These are phyloP conservation scores for Fusarium falciforme DNA, from an alignment of 2,329 filamentous ascomycete species.

Conservation along the genomic window DNA sequence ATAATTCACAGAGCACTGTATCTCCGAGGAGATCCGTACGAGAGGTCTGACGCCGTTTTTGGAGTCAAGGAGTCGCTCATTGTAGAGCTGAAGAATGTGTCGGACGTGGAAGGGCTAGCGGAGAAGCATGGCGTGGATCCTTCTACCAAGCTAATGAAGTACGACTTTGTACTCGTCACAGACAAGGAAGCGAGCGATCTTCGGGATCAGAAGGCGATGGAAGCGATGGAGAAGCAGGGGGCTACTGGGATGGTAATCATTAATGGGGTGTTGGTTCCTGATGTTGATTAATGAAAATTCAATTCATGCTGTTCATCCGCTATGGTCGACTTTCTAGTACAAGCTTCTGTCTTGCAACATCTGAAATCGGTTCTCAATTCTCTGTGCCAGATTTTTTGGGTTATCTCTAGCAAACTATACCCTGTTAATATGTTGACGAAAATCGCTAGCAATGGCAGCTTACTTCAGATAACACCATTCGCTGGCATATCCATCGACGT, in stretches of 20 bases:
- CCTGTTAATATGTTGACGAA: too few relatives aligned
- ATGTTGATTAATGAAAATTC: background rate
- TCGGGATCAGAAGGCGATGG: constrained; percentile 20
- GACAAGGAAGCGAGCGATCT: constrained; percentile 21
- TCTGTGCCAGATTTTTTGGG: too few relatives aligned
- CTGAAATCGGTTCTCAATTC: too few relatives aligned
- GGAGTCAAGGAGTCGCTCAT: constrained; percentile 85
- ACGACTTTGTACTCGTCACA: constrained; percentile 24
- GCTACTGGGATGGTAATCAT: background rate
- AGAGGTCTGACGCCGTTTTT: constrained; percentile 86
- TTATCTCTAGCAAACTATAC: too few relatives aligned
- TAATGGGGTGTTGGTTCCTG: background rate
- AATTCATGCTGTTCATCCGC: too few relatives aligned
- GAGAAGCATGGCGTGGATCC: constrained; percentile 13
- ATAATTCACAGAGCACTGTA: constrained; percentile 73
- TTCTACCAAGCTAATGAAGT: constrained; percentile 8
- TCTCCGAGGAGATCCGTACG: constrained; percentile 81
- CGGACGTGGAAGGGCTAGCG: constrained; percentile 7
- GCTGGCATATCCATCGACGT: too few relatives aligned
- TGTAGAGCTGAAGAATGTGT: constrained; percentile 62
- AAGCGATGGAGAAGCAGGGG: constrained; percentile 22
- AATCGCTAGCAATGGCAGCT: too few relatives aligned
- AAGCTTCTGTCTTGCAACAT: too few relatives aligned
- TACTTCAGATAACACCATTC: too few relatives aligned
- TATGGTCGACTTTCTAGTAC: too few relatives aligned